Conservation (phyloP, 1,139 yeast species). For the Candida sanyaensis region DNA sequence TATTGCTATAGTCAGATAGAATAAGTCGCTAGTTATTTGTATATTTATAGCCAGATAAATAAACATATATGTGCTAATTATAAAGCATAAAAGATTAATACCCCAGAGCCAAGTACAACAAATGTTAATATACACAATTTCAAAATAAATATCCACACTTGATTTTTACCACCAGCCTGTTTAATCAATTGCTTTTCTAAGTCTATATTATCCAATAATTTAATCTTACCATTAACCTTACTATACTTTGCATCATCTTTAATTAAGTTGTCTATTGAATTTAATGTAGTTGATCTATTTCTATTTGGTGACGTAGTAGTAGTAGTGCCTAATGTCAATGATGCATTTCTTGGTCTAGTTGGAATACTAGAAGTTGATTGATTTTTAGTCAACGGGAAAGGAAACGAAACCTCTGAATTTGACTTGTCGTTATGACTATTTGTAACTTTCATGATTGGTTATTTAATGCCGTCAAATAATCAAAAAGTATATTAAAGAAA, state of each 20-base stretch:
- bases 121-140: constrained; percentile 31
- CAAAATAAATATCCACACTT: constrained; percentile 33
- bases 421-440: not conserved
- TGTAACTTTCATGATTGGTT: not conserved
- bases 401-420: not conserved
- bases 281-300: constrained; percentile 3
- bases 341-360: not conserved
- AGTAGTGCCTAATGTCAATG: not conserved
- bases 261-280: constrained; percentile 15
- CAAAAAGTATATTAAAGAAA: no score
- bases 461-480: not conserved
- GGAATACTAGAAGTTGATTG: constrained; percentile 5
- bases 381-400: constrained; percentile 3
- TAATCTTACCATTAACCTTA: constrained; percentile 7
- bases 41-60: constrained; percentile 2
- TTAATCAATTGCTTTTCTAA: constrained; percentile 40
- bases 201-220: constrained; percentile 29
- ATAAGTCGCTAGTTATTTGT: not conserved
- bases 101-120: constrained; percentile 36
- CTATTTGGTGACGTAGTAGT: not conserved
- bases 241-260: constrained; percentile 14
- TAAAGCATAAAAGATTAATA: constrained; percentile 41
- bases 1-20: not conserved
- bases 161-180: constrained; percentile 41
- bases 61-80: constrained; percentile 10